Evolutionary conservation across 768 basidiomycete species (phyloP).

Genomic region (Collybia sordida): DNA sequence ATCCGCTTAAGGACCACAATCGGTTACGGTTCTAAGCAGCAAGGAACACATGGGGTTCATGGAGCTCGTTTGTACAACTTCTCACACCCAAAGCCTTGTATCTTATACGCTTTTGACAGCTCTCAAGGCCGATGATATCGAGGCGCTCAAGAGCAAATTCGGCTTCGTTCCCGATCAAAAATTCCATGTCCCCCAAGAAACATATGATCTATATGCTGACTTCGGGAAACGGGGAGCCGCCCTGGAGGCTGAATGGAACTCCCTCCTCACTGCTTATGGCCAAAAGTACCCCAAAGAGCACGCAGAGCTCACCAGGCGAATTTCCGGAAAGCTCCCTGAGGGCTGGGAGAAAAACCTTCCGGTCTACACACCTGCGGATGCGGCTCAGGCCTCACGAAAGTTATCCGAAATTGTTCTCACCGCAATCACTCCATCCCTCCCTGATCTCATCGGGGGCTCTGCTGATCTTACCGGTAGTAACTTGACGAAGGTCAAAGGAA

Average conservation of each 20-base stretch:
- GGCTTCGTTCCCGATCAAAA: constrained; percentile 76
- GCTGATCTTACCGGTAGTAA: constrained; percentile 93
- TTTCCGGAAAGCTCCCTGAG: constrained; percentile 77
- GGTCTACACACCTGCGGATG: constrained; percentile 78
- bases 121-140: constrained; percentile 90
- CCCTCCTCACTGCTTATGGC: constrained; percentile 64
- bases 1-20: constrained; percentile 88
- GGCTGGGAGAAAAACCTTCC: constrained; percentile 88
- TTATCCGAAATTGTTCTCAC: constrained; percentile 88
- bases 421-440: constrained; percentile 69
- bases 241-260: constrained; percentile 73
- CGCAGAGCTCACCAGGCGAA: constrained; percentile 82
- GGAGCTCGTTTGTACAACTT: constrained; percentile 70
- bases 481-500: constrained; percentile 82
- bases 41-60: constrained; percentile 94
- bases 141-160: constrained; percentile 78
- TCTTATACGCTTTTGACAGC: constrained; percentile 41
- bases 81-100: background rate
- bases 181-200: constrained; percentile 76
- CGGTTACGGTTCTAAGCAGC: constrained; percentile 89
- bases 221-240: constrained; percentile 72
- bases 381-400: constrained; percentile 90
- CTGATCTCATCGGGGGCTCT: constrained; percentile 87
- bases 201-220: constrained; percentile 66
- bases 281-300: constrained; percentile 83